These are phyloP conservation scores for Venturia effusa DNA, from an alignment of 2,329 filamentous ascomycete genomes.

Conservation along the genomic window DNA sequence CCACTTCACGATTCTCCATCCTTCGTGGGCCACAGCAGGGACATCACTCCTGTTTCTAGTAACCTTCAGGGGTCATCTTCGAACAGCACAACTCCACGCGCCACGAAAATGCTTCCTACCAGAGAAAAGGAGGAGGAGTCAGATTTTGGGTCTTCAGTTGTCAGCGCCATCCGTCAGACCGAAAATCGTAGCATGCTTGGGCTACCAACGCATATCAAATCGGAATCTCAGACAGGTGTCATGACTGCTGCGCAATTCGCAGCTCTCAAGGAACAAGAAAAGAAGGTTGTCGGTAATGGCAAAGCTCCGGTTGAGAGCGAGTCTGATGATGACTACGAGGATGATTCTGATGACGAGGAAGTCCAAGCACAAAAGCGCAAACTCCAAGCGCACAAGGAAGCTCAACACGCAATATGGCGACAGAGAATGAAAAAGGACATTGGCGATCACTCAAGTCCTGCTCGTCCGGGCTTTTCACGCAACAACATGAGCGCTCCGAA, in stretches of 20 bases:
- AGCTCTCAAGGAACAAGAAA: conserved; percentile 53
- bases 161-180: neutral
- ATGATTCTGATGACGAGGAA: conserved; percentile 58
- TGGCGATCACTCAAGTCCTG: conserved; percentile 49
- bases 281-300: conserved; percentile 26
- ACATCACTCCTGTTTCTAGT: conserved; percentile 6
- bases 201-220: conserved; percentile 4
- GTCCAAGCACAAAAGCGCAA: conserved; percentile 4
- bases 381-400: conserved; percentile 45
- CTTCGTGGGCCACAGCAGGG: neutral
- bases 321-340: conserved; percentile 53
- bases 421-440: conserved; percentile 97
- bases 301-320: conserved; percentile 42
- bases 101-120: conserved; percentile 14
- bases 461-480: conserved; percentile 44
- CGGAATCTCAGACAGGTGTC: conserved; percentile 46
- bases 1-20: neutral
- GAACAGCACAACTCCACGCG: conserved; percentile 15
- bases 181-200: conserved; percentile 5
- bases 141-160: neutral
- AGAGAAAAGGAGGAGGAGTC: neutral
- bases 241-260: conserved; percentile 79
- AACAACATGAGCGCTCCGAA: conserved; percentile 54
- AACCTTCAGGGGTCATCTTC: conserved; percentile 14
- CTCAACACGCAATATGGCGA: conserved; percentile 78